Percentiles rank a stretch among this genome's conserved stretches.
These are phyloP conservation scores for Fermentozyma sake DNA, from an alignment of 1,139 yeast species.

Conservation along the genomic window DNA sequence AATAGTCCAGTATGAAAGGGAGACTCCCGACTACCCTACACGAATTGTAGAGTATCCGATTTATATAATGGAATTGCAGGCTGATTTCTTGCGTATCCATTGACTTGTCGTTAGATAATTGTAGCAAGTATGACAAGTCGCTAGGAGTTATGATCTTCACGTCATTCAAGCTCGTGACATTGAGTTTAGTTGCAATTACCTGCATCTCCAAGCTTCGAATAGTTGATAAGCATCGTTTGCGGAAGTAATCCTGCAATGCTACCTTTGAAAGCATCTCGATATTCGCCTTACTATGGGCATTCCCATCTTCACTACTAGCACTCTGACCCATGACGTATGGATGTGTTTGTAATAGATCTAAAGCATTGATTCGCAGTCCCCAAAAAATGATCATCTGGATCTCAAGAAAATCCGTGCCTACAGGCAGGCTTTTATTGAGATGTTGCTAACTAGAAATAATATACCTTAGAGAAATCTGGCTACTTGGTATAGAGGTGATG, in stretches of 20 bases:
- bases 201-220: constrained; percentile 23
- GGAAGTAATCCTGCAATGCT: constrained; percentile 19
- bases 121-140: constrained; percentile 21
- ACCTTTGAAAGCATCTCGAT: constrained; percentile 15
- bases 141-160: constrained; percentile 14
- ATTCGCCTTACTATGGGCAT: too few relatives aligned
- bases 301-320: constrained; percentile 12
- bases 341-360: too few relatives aligned
- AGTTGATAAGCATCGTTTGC: constrained; percentile 14
- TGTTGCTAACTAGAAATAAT: too few relatives aligned
- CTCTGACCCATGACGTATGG: constrained; percentile 22
- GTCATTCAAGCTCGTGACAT: constrained; percentile 16
- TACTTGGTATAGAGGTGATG: too few relatives aligned
- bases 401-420: too few relatives aligned
- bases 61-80: too few relatives aligned
- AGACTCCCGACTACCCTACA: constrained; percentile 25
- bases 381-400: too few relatives aligned
- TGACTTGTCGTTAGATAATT: constrained; percentile 10
- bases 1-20: constrained; percentile 25
- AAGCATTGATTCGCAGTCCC: too few relatives aligned
- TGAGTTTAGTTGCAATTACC: constrained; percentile 19
- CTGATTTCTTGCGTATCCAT: constrained; percentile 8
- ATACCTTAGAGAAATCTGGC: too few relatives aligned
- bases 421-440: too few relatives aligned
- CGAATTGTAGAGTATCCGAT: constrained; percentile 19